Conservation (phyloP, 2,329 filamentous ascomycete genomes). For the Stemphylium beticola region DNA sequence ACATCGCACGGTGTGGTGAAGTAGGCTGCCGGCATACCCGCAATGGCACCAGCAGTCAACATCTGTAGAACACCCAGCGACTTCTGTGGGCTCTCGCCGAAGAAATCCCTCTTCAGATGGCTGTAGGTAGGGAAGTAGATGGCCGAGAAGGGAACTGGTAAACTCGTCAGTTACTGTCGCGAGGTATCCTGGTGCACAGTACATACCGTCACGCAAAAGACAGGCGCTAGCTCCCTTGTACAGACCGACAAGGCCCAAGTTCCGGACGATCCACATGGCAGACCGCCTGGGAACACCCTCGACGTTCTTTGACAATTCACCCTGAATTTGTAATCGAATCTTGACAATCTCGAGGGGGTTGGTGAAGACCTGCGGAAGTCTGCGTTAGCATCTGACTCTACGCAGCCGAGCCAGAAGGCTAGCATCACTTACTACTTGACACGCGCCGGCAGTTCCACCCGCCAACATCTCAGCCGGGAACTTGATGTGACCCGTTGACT, state of each 20-base stretch:
- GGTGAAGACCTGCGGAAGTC: slow-evolving; percentile 75
- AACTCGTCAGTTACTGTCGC: slow-evolving; percentile 16
- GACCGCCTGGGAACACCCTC: slow-evolving; percentile 85
- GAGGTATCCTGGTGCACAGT: neutral
- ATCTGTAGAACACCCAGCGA: slow-evolving; percentile 90
- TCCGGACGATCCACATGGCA: slow-evolving; percentile 96
- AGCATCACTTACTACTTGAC: slow-evolving; percentile 81
- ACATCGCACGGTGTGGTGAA: slow-evolving; percentile 97
- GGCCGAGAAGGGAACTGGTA: slow-evolving; percentile 84
- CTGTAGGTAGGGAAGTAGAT: slow-evolving; percentile 99
- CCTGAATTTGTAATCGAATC: slow-evolving; percentile 96
- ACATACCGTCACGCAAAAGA: slow-evolving; percentile 75
- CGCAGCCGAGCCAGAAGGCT: neutral
- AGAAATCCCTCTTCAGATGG: slow-evolving; percentile 91
- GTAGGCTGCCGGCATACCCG: slow-evolving; percentile 68
- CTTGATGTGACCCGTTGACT: slow-evolving; percentile 74
- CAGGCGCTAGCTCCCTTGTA: slow-evolving; percentile 98
- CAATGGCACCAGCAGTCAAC: slow-evolving; percentile 89
- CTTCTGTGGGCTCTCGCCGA: slow-evolving; percentile 86
- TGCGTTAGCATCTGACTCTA: slow-evolving; percentile 15
- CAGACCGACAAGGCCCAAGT: slow-evolving; percentile 89
- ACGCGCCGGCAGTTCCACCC: slow-evolving; percentile 87
- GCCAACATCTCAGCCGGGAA: slow-evolving; percentile 77
- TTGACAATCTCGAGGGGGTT: slow-evolving; percentile 99
- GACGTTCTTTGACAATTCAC: slow-evolving; percentile 87